Conservation (phyloP, 768 basidiomycete species). For the Russula abietina region DNA sequence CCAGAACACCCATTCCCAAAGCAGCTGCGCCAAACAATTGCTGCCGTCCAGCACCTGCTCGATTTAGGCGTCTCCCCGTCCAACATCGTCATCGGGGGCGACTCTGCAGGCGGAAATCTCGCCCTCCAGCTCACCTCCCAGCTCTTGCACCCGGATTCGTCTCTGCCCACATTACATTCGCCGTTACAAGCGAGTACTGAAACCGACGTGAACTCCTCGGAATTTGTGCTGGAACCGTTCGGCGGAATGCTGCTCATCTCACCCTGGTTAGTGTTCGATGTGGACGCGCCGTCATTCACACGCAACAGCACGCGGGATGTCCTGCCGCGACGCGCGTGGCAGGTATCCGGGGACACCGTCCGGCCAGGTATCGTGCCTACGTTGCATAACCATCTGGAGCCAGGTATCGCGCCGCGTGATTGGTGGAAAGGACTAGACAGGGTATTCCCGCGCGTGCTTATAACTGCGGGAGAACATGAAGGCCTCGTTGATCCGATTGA, state of each 20-base stretch:
- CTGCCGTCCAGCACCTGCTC: slow-evolving; percentile 20
- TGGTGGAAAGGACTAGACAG: slow-evolving; percentile 1
- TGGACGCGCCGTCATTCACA: slow-evolving; percentile 3
- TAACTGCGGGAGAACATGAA: slow-evolving; percentile 2
- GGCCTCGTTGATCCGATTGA: not conserved
- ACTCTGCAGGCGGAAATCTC: slow-evolving; percentile 19
- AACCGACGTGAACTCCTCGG: not conserved
- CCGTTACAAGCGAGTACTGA: not conserved
- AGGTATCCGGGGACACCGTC: not conserved
- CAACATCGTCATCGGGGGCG: slow-evolving; percentile 25
- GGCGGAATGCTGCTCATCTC: slow-evolving; percentile 9
- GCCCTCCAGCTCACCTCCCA: slow-evolving; percentile 23
- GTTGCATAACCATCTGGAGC: slow-evolving; percentile 4
- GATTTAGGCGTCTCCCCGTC: slow-evolving; percentile 20
- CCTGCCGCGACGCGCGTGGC: not conserved
- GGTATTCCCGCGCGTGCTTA: not conserved
- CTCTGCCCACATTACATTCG: not conserved
- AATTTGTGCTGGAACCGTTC: not conserved
- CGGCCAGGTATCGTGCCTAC: not conserved
- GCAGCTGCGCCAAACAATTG: slow-evolving; percentile 10
- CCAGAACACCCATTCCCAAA: not conserved
- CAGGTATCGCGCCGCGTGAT: not conserved
- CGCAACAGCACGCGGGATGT: slow-evolving; percentile 1
- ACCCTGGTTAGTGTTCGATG: not conserved
- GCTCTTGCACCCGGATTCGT: slow-evolving; percentile 21